These are phyloP conservation scores for Ogataea populi-albae DNA, from an alignment of 805 yeast genomes.

Conservation along the genomic window DNA sequence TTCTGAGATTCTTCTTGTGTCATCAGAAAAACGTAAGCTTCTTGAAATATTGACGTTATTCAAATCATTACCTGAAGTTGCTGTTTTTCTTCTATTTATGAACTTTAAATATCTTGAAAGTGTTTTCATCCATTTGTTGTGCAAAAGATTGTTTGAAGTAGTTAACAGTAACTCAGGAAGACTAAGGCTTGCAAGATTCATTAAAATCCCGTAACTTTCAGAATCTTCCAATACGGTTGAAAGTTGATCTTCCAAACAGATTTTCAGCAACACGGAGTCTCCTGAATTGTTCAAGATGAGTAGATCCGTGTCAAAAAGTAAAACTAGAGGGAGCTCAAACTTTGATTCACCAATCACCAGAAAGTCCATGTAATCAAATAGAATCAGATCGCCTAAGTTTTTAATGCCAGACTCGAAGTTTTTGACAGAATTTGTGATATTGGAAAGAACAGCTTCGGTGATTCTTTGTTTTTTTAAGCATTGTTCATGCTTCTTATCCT, in stretches of 20 bases:
- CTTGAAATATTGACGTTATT: constrained; percentile 1
- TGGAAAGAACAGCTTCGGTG: constrained; percentile 19
- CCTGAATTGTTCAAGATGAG: constrained; percentile 20
- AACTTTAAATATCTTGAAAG: constrained; percentile 20
- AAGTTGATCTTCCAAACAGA: constrained; percentile 19
- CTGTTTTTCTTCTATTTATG: constrained; percentile 4
- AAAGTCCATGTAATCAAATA: constrained; percentile 26
- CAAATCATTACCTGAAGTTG: constrained; percentile 6
- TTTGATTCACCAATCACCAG: constrained; percentile 6
- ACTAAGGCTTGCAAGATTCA: constrained; percentile 25
- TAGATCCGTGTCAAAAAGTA: constrained; percentile 25
- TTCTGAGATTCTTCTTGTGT: constrained; percentile 8
- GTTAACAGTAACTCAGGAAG: constrained; percentile 22
- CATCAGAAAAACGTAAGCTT: constrained; percentile 6
- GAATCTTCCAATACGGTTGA: constrained; percentile 24
- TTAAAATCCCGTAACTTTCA: constrained; percentile 12
- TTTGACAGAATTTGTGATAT: constrained; percentile 14
- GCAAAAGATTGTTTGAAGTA: constrained; percentile 22
- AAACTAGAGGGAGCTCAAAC: constrained; percentile 14
- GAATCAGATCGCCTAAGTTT: constrained; percentile 22
- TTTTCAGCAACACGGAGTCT: constrained; percentile 16
- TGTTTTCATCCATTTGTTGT: constrained; percentile 28
- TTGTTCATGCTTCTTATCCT: constrained; percentile 15
- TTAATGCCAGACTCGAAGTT: constrained; percentile 4
- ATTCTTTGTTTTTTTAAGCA: constrained; percentile 22